phyloP scores from a whole-genome alignment of 257 asterid genomes.

The Sherardia arvensis region DNA sequence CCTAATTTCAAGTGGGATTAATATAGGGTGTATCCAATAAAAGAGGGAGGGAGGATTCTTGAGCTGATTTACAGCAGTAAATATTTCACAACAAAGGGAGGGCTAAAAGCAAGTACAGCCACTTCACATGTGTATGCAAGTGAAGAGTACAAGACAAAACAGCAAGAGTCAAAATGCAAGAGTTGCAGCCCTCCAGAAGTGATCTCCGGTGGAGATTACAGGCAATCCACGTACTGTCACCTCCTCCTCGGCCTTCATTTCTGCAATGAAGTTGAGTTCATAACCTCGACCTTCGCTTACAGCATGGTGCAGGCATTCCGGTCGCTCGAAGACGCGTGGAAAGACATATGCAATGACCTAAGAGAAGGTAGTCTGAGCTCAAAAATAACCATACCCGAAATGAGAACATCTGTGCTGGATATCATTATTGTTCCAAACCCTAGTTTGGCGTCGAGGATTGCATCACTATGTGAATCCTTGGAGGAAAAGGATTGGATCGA shows the following conservation, averaged over 20 bases:
- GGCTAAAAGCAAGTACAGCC: conserved; percentile 49
- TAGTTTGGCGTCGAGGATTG: conserved; percentile 32
- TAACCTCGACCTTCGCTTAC: conserved; percentile 65
- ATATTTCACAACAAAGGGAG: conserved; percentile 48
- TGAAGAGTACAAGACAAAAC: conserved; percentile 61
- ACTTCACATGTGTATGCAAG: conserved; percentile 68
- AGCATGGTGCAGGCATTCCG: conserved; percentile 61
- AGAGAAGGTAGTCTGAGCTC: conserved; percentile 42
- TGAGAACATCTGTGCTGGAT: conserved; percentile 32
- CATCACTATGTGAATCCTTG: conserved; percentile 33
- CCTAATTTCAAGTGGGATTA: too few species aligned
- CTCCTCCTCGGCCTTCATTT: conserved; percentile 59
- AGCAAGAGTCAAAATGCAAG: conserved; percentile 40
- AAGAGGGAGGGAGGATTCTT: conserved; percentile 49
- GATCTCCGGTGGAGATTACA: conserved; percentile 60
- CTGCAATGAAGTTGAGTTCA: conserved; percentile 42
- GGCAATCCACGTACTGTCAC: conserved; percentile 72
- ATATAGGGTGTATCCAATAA: conserved; percentile 46
- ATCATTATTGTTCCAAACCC: conserved; percentile 37
- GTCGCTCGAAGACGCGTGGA: conserved; percentile 52
- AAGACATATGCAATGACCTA: conserved; percentile 43
- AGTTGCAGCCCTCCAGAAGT: conserved; percentile 68
- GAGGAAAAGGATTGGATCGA: conserved; percentile 41
- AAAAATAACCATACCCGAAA: conserved; percentile 26
- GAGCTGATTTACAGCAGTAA: conserved; percentile 75